Base-by-base conservation (phyloP, 345 rosid species). In the Reutealis trisperma region DNA sequence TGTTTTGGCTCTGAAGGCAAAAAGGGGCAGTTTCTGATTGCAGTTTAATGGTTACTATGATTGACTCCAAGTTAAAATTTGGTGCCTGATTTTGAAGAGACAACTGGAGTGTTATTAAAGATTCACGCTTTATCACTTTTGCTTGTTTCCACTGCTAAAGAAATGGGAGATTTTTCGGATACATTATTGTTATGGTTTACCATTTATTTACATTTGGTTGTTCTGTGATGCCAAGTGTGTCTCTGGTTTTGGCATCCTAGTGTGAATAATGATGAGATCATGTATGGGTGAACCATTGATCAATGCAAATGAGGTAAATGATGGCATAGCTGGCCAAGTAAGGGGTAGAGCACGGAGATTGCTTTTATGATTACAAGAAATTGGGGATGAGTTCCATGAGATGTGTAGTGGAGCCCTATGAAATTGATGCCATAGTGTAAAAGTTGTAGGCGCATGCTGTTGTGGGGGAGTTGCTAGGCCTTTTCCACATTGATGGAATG, bases 331-430 rank as follows among this genome's bases (percentile, higher is more conserved):
- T 3, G 41, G 5, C 6, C 41, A 5, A 37, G 41, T 37, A 7
- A 37, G 41, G 41, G 41, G 41, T 37, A 37, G 41, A 37, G 44
- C 7, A n/a, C 32, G 30, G 13, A 41, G 12, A 24, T 21, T 21
- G 1, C 30, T 66, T 66, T 37, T n/a, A 44, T 37, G 63, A 71
- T 60, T 10, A n/a, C 59, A 19, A 58, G 73, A 54, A 54, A 70
- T 9, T 2, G 8, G 41, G 30, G 6, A 30, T 55, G 2, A 54
- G 18, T 19, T 55, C 18, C 24, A 54, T 32, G 62, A 52, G 8
- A 54, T 32, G 25, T 11, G 6, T 45, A 41, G 47, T 11, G n/a
- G 63, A 22, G 24, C 22, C 61, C 41, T 70, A 19, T 65, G 47
- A 42, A 41, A 47, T 51, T 66, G 32, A 66, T 41, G 10, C 30